Evolutionary conservation across 2,329 filamentous ascomycete species (phyloP).

Genomic region (Trichoderma atroviride): DNA sequence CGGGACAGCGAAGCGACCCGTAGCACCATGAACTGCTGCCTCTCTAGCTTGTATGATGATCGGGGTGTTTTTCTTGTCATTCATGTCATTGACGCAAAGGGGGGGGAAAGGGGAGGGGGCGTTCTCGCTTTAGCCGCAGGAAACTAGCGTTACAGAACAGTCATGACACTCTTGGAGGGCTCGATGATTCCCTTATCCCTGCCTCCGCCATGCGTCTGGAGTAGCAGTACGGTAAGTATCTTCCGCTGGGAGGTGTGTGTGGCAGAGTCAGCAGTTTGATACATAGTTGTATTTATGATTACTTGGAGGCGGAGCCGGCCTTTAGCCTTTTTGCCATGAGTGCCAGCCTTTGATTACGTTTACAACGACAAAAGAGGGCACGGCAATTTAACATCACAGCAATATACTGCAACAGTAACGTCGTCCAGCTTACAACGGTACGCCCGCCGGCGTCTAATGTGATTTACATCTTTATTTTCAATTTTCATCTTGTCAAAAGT

Average conservation of each 20-base stretch:
- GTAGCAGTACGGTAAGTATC: neutral
- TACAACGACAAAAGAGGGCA: neutral
- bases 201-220: neutral
- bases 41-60: neutral
- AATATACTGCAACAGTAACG: neutral
- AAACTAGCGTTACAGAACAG: constrained; percentile 18
- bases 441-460: neutral
- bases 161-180: neutral
- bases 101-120: neutral
- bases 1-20: constrained; percentile 11
- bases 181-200: too few relatives aligned
- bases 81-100: neutral
- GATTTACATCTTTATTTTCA: neutral
- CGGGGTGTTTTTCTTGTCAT: neutral
- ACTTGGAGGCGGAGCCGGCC: neutral
- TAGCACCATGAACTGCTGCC: constrained; percentile 2
- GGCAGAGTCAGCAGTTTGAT: neutral
- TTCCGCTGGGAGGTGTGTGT: neutral
- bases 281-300: neutral
- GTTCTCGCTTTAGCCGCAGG: neutral
- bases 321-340: neutral
- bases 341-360: neutral
- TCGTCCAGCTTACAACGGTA: neutral
- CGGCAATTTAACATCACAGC: neutral
- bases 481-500: neutral